These are phyloP conservation scores for Hymenoscyphus linearis DNA, from an alignment of 2,329 filamentous ascomycete species.

Conservation along the genomic window DNA sequence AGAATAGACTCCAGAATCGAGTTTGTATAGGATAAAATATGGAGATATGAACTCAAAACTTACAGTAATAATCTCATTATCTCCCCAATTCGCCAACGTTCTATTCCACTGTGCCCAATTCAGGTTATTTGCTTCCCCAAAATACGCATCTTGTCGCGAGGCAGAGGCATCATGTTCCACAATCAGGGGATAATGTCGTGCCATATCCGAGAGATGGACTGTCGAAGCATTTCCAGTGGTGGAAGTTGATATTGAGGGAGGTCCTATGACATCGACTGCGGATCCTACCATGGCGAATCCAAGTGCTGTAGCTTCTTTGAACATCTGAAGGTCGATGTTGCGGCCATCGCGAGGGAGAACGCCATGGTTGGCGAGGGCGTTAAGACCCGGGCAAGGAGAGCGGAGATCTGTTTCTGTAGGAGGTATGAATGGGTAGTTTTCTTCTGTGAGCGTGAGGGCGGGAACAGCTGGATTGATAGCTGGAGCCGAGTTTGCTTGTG, in stretches of 20 bases:
- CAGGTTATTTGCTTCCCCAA: background rate
- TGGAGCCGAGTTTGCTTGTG: too few relatives aligned
- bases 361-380: background rate
- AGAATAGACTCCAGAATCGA: too few relatives aligned
- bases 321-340: background rate
- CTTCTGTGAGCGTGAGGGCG: background rate
- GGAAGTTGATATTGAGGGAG: background rate
- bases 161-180: background rate
- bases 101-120: background rate
- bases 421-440: background rate
- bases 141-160: background rate
- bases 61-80: background rate
- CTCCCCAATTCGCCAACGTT: background rate
- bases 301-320: background rate
- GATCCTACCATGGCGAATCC: background rate
- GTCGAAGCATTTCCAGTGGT: background rate
- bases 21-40: too few relatives aligned
- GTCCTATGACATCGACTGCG: background rate
- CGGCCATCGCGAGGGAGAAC: background rate
- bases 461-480: background rate
- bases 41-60: too few relatives aligned
- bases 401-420: background rate
- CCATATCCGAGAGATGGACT: background rate
- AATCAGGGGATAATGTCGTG: background rate
- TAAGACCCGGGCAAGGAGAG: background rate